Evolutionary conservation across 345 rosid species (phyloP).

Genomic region (Acer negundo): DNA sequence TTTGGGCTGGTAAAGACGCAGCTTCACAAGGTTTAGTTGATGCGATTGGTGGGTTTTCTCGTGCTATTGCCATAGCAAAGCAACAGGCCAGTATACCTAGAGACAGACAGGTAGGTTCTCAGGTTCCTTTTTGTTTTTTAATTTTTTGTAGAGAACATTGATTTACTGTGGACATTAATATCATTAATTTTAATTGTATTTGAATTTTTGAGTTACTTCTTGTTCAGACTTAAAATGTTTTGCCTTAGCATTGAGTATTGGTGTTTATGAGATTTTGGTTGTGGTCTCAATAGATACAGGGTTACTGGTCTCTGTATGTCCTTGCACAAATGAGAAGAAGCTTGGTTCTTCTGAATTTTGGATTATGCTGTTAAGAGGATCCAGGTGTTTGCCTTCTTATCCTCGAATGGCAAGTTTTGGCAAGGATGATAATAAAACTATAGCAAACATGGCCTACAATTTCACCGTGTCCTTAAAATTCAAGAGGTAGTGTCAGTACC

Average conservation of each 20-base stretch:
- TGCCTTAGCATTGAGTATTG: not conserved
- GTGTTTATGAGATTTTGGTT: not conserved
- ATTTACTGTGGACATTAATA: not conserved
- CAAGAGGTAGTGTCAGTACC: not conserved
- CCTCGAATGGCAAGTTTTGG: not conserved
- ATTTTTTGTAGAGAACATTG: not conserved
- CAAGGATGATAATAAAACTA: not conserved
- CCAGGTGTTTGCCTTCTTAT: not conserved
- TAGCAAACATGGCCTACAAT: not conserved
- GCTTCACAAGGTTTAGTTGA: constrained; percentile 80
- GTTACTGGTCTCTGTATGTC: not conserved
- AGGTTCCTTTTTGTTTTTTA: not conserved
- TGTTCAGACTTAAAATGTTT: not conserved
- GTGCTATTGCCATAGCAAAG: constrained; percentile 89
- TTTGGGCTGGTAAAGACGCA: constrained; percentile 94
- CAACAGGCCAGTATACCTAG: constrained; percentile 75
- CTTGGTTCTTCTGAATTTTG: not conserved
- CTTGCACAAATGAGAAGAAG: not conserved
- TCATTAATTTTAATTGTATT: not conserved
- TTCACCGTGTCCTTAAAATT: not conserved
- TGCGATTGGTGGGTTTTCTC: constrained; percentile 85
- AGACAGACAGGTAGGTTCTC: constrained; percentile 47
- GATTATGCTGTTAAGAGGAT: not conserved
- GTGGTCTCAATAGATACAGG: not conserved
- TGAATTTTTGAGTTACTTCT: not conserved